Conservation (phyloP, 495 filamentous ascomycete genomes). For the Penicillium pulvis region DNA sequence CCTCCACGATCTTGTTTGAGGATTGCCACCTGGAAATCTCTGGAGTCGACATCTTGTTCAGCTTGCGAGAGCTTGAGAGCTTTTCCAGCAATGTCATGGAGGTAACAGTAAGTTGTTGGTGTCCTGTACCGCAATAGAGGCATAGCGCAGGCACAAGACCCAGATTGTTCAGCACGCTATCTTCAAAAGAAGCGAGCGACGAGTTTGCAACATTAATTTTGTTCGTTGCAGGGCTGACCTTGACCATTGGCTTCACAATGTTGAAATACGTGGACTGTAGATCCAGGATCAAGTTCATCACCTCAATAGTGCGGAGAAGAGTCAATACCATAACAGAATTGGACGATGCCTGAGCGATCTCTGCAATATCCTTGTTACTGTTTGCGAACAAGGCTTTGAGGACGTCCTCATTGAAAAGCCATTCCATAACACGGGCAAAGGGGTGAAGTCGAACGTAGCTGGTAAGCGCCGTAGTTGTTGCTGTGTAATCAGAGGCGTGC, state of each 20-base stretch:
- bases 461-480: conserved; percentile 68
- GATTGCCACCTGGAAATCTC: conserved; percentile 54
- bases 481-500: conserved; percentile 68
- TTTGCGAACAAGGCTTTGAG: conserved; percentile 74
- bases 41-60: conserved; percentile 56
- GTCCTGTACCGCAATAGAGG: conserved; percentile 78
- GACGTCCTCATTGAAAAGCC: conserved; percentile 93
- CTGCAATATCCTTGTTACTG: conserved; percentile 68
- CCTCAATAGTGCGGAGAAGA: conserved; percentile 72
- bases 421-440: conserved; percentile 91
- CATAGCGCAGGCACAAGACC: conserved; percentile 75
- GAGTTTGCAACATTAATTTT: conserved; percentile 63
- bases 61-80: conserved; percentile 76
- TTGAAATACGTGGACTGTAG: conserved; percentile 91
- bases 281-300: conserved; percentile 76
- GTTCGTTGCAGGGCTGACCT: conserved; percentile 48
- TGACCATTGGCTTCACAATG: conserved; percentile 76
- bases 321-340: conserved; percentile 76
- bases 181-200: conserved; percentile 83
- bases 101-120: conserved; percentile 71
- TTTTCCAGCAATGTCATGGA: conserved; percentile 82
- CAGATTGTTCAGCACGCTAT: conserved; percentile 81
- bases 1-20: conserved; percentile 76
- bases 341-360: conserved; percentile 63
- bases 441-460: conserved; percentile 85